phyloP scores from a whole-genome alignment of 2,329 filamentous ascomycete species.

The Dichotomopilus funicola region DNA sequence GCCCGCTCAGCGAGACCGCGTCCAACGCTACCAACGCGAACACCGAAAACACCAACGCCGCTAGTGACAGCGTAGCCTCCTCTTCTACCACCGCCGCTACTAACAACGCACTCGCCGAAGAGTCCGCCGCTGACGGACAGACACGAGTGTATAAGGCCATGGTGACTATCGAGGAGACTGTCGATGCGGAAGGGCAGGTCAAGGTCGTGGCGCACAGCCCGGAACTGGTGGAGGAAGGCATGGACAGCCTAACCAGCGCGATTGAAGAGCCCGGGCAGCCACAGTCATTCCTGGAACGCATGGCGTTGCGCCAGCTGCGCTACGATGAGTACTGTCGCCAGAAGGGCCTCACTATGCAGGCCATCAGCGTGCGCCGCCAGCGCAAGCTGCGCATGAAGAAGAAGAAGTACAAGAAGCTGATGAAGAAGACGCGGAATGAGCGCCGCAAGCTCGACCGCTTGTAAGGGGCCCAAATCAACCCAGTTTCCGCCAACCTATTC shows the following conservation, averaged over 20 bases:
- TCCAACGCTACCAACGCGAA: slow-evolving; percentile 8
- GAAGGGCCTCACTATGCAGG: slow-evolving; percentile 54
- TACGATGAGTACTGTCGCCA: slow-evolving; percentile 49
- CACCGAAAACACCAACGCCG: slow-evolving; percentile 19
- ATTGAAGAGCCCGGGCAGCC: slow-evolving; percentile 21
- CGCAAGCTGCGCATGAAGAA: slow-evolving; percentile 99
- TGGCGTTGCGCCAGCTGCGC: slow-evolving; percentile 57
- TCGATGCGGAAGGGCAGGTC: slow-evolving; percentile 52
- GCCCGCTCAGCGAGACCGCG: slow-evolving; percentile 39
- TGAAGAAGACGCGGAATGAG: slow-evolving; percentile 83
- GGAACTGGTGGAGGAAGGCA: slow-evolving; percentile 45
- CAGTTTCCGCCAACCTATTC: too few species aligned
- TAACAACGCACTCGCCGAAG: slow-evolving; percentile 23
- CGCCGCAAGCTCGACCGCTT: slow-evolving; percentile 75
- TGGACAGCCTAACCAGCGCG: slow-evolving; percentile 16
- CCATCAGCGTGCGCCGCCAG: slow-evolving; percentile 88
- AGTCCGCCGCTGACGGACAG: slow-evolving; percentile 36
- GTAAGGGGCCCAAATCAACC: slow-evolving; percentile 29
- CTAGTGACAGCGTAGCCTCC: slow-evolving; percentile 21
- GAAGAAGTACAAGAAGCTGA: slow-evolving; percentile 99
- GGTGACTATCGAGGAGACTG: slow-evolving; percentile 61
- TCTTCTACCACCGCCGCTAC: slow-evolving; percentile 21
- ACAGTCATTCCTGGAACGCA: slow-evolving; percentile 62
- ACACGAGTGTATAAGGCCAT: slow-evolving; percentile 56
- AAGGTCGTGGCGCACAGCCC: slow-evolving; percentile 56